Evolutionary conservation across 1,139 yeast genomes (phyloP), one percentile per base, ranked within the genome.

Genomic region (Zygotorulaspora mrakii): DNA sequence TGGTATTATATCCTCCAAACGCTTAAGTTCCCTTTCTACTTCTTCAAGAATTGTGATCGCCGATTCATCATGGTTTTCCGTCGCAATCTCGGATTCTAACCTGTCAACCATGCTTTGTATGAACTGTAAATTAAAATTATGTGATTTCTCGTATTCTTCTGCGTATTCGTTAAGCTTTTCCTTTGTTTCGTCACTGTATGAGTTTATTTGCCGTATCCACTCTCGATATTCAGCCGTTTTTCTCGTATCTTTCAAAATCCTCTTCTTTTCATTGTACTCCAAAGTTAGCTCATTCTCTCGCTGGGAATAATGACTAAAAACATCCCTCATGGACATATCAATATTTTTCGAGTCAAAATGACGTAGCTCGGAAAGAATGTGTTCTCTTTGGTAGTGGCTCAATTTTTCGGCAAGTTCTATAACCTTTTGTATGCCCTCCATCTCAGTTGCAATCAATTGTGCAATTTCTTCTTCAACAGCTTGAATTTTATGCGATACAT

Each of bases 161-260:
- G 78, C 79, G 23, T 74, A 60, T 2, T 59, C 66, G 4, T 70
- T 67, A 31, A 81, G 56, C 5, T 59, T 58, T 5, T 54, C 65
- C 36, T 72, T 69, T 20, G 70, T 71, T 27, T 72, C 78, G 1
- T 64, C 69, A 0, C 73, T 57, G 42, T 73, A 74, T 1, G 54
- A 46, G 8, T 56, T 55, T 22, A 73, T 69, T 42, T 68, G 69
- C 16, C 61, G 62, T 45, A 67, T 68, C 45, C 78, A 68, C 33
- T 61, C 62, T 33, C 61, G 59, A 11, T 70, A 72, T 10, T 73
- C 73, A 14, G 68, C 73, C 35, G 74, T 68, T 33, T 70, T 66
- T 45, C 68, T 73, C 40, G 69, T 62, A 39, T 64, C 66, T 33
- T 70, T 70, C 39, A 73, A 70, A 31, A 62, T 64, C 16, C 57